These are phyloP conservation scores for Brassica hybrid DNA, from an alignment of 441 rosid species.

Conservation along the genomic window DNA sequence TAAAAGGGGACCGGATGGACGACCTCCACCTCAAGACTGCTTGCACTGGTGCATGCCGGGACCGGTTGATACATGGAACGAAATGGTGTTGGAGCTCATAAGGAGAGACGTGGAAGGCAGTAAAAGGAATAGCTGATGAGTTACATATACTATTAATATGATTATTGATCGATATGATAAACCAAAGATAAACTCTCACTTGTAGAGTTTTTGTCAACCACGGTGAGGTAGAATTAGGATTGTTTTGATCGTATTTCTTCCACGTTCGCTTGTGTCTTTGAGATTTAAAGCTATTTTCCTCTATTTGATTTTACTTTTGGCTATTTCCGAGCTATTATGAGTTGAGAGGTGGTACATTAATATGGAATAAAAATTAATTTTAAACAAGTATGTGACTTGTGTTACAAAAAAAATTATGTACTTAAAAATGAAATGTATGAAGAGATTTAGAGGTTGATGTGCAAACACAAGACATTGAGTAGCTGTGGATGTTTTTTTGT, in stretches of 20 bases:
- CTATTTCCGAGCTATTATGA: not conserved
- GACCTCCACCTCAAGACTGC: slow-evolving; percentile 95
- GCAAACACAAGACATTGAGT: too few relatives aligned
- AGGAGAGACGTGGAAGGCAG: slow-evolving; percentile 64
- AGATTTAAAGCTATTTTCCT: not conserved
- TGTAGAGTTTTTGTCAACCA: slow-evolving; percentile 28
- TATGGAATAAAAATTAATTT: not conserved
- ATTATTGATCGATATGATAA: slow-evolving; percentile 22
- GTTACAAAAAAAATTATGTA: too few relatives aligned
- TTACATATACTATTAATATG: not conserved
- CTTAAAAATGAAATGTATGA: not conserved
- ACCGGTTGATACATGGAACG: slow-evolving; percentile 95
- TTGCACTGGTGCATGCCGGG: slow-evolving; percentile 99
- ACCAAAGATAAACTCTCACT: slow-evolving; percentile 26
- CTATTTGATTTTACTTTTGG: not conserved
- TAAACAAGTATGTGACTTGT: not conserved
- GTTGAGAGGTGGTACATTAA: not conserved
- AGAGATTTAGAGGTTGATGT: not conserved
- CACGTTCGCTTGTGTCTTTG: slow-evolving; percentile 24
- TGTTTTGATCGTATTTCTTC: slow-evolving; percentile 25
- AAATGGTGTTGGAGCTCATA: slow-evolving; percentile 74
- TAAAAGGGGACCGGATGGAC: slow-evolving; percentile 78
- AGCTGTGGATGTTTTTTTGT: not conserved
- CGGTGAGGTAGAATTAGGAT: slow-evolving; percentile 28
- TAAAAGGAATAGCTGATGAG: slow-evolving; percentile 24